Percentiles rank a stretch among this genome's conserved stretches.
phyloP scores from a whole-genome alignment of 2,329 filamentous ascomycete species.

The Diaporthe destruens region DNA sequence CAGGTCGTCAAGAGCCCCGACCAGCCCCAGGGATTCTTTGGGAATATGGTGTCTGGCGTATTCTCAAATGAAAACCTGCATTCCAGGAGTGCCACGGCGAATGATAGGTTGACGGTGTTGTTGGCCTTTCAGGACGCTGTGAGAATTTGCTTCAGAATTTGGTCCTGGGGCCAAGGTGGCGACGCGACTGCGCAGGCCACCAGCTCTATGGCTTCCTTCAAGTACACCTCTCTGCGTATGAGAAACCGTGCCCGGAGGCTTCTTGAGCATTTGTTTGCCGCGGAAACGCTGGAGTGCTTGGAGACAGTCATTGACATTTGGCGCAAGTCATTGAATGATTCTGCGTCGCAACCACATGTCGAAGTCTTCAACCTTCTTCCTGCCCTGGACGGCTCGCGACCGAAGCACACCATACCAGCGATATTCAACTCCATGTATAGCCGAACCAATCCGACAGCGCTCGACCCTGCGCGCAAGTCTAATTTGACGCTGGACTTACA shows the following conservation, averaged over 20 bases:
- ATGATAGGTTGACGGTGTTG: conserved; percentile 91
- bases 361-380: conserved; percentile 89
- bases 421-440: conserved; percentile 98
- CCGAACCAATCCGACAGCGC: conserved; percentile 84
- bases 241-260: conserved; percentile 89
- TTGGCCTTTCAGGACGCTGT: conserved; percentile 98
- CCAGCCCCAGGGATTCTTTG: conserved; percentile 88
- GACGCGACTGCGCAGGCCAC: conserved; percentile 72
- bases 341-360: conserved; percentile 63
- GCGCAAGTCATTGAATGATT: conserved; percentile 66
- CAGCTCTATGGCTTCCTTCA: conserved; percentile 83
- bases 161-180: conserved; percentile 86
- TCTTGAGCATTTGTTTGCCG: conserved; percentile 91
- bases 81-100: conserved; percentile 86
- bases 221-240: conserved; percentile 90
- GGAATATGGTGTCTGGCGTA: conserved; percentile 92
- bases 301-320: conserved; percentile 92
- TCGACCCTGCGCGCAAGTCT: conserved; percentile 85
- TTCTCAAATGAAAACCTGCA: conserved; percentile 84
- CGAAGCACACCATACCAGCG: conserved; percentile 91
- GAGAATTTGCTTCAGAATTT: conserved; percentile 90
- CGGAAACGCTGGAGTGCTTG: conserved; percentile 91
- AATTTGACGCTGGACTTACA: conserved; percentile 87
- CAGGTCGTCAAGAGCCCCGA: conserved; percentile 82
- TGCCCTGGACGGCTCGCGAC: conserved; percentile 89